These are phyloP conservation scores for Lentinula guzmanii DNA, from an alignment of 768 basidiomycete species.

Conservation along the genomic window DNA sequence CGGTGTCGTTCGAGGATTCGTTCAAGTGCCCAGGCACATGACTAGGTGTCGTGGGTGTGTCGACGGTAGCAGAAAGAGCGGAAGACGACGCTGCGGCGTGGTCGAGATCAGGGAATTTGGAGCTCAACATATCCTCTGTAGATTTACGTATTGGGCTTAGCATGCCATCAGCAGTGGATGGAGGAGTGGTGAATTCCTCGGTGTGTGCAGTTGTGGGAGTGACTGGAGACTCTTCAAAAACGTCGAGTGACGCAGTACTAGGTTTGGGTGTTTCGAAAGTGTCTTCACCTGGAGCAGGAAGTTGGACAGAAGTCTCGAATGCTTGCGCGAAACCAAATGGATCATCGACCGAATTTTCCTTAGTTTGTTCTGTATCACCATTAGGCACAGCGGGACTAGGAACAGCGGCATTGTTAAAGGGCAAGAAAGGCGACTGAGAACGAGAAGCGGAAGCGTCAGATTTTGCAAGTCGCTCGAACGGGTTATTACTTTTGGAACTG, in stretches of 20 bases:
- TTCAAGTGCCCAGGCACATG: conserved; percentile 13
- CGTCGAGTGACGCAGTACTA: conserved; percentile 10
- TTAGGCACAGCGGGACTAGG: conserved; percentile 28
- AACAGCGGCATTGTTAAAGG: conserved; percentile 34
- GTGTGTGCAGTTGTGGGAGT: conserved; percentile 30
- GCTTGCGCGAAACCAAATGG: conserved; percentile 48
- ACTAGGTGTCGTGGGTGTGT: background rate
- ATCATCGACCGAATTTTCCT: conserved; percentile 23
- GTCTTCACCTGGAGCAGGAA: background rate
- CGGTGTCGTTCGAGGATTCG: conserved; percentile 28
- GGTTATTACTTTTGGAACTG: conserved; percentile 77
- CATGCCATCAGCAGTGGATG: conserved; percentile 30
- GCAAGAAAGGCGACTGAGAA: conserved; percentile 56
- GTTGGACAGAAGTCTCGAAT: conserved; percentile 16
- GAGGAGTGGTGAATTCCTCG: conserved; percentile 60
- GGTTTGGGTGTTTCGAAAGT: conserved; percentile 11
- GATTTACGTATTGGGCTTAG: conserved; percentile 18
- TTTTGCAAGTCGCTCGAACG: conserved; percentile 72
- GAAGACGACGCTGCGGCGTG: conserved; percentile 11
- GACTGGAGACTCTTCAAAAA: conserved; percentile 9
- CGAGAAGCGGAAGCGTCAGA: conserved; percentile 32
- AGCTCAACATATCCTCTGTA: conserved; percentile 28
- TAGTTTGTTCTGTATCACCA: conserved; percentile 13
- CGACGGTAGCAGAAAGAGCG: background rate
- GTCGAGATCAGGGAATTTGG: conserved; percentile 35